These are phyloP conservation scores for Annulohypoxylon moriforme DNA, from an alignment of 495 filamentous ascomycete species.

Conservation along the genomic window DNA sequence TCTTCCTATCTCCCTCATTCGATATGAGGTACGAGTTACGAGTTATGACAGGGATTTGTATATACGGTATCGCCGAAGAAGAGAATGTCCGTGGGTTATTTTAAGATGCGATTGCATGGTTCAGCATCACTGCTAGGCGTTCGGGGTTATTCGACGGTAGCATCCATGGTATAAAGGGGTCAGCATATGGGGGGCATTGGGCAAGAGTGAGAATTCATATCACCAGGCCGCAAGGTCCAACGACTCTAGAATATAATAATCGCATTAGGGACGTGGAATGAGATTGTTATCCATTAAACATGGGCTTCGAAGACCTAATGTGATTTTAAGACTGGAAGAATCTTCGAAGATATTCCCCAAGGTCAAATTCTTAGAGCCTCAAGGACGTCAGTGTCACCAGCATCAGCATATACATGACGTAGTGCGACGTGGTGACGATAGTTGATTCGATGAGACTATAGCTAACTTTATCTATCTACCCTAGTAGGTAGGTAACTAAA, in stretches of 20 bases:
- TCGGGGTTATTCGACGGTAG: neutral
- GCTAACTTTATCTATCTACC: no score
- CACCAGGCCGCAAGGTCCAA: neutral
- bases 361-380: neutral
- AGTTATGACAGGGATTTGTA: constrained; percentile 35
- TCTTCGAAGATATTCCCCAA: neutral
- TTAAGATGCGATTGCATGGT: constrained; percentile 11
- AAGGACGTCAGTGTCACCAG: neutral
- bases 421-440: neutral
- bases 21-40: constrained; percentile 34
- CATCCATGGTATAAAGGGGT: neutral
- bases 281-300: neutral
- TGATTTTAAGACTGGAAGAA: neutral
- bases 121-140: constrained; percentile 15
- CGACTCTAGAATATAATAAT: neutral
- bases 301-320: neutral
- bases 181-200: neutral
- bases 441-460: neutral
- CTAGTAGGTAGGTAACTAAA: no score
- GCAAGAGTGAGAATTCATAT: neutral
- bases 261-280: neutral
- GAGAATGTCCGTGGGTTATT: neutral
- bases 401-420: neutral
- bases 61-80: constrained; percentile 16
- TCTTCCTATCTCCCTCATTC: neutral